Evolutionary conservation across 2,329 filamentous ascomycete genomes (phyloP), one percentile per base, ranked within the genome.

Genomic region (Paracamarosporium sp.): DNA sequence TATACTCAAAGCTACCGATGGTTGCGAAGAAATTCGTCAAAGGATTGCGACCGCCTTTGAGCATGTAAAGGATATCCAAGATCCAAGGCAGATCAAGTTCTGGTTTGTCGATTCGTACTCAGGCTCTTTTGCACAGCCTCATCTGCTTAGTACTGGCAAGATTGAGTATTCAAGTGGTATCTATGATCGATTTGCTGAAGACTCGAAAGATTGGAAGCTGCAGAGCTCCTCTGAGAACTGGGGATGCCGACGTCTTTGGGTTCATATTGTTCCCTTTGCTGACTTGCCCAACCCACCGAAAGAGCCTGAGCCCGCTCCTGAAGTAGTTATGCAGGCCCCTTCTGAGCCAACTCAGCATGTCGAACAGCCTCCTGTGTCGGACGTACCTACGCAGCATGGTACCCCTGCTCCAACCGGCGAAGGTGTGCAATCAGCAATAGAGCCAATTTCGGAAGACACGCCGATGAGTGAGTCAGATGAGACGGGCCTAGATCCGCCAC

Each of bases 401-500:
- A 22, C 11, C 11, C n/a, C 25, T 31, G 25, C 7, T 27, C 25
- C 45, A 17, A 52, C 31, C n/a, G n/a, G 35, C 28, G 45, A 53
- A 17, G 24, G 28, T 9, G 24, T 55, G 11, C 61, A 56, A 25
- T 43, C 57, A 22, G 61, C 58, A 27, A 25, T 56, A 33, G 56
- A 51, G 33, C 27, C 61, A n/a, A 59, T 46, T 2, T 59, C 59
- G 17, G 72, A 74, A 53, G 76, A 78, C 45, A 76, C 75, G 17
- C 71, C 71, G 11, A 78, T 78, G 76, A 76, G 72, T 40, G 76
- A 76, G 47, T 67, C 69, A 13, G 76, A 75, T 46, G 75, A 74
- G 35, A 58, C 64, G 1, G 47, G 46, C 30, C 13, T 30, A 27
- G 43, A 46, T 30, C 15, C 38, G 24, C 50, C 45, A 11, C 57